Conservation (phyloP, 2,329 filamentous ascomycete genomes). For the Xylariaceae sp. region DNA sequence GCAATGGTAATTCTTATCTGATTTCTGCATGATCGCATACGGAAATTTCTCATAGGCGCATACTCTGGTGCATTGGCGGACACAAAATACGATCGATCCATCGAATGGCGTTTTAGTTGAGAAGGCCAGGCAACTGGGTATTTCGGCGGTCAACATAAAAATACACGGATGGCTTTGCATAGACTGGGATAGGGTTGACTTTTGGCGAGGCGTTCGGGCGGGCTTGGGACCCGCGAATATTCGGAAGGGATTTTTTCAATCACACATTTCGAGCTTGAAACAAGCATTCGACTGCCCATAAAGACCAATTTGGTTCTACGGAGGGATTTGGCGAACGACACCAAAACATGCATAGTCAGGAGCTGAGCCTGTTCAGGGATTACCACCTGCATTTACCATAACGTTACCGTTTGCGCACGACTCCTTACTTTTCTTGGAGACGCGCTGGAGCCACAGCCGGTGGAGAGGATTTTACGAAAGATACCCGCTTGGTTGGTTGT, state of each 20-base stretch:
- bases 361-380: no score
- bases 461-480: no score
- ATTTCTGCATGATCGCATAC: background rate
- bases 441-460: no score
- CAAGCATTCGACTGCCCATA: no score
- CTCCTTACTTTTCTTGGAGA: no score
- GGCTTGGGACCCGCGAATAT: background rate
- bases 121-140: constrained; percentile 14
- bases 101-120: constrained; percentile 10
- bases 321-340: no score
- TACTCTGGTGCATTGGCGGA: background rate
- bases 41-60: background rate
- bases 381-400: no score
- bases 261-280: no score
- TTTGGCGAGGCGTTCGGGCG: constrained; percentile 18
- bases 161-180: constrained; percentile 12
- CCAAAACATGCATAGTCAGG: no score
- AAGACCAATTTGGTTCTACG: no score
- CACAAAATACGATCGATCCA: constrained; percentile 1
- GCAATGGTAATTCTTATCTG: background rate
- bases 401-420: no score
- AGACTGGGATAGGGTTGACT: constrained; percentile 12
- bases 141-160: constrained; percentile 15
- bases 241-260: background rate
- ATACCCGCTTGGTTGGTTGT: no score